phyloP scores from a whole-genome alignment of 352 stramenopile species.

The Globisporangium mamillatum region DNA sequence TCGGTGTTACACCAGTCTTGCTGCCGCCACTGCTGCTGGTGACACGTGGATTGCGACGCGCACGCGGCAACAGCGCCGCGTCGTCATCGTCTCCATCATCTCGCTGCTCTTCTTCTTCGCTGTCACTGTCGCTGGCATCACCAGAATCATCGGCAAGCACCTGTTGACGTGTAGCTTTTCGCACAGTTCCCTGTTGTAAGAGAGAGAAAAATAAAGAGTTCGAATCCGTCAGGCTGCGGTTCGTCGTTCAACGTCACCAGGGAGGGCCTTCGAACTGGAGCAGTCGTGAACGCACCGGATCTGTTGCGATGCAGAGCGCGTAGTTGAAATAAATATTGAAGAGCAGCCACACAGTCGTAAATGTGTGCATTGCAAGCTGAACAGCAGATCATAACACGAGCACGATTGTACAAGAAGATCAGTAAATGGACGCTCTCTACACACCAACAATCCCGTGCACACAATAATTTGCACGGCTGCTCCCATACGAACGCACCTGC shows the following conservation, averaged over 20 bases:
- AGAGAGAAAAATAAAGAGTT: no score
- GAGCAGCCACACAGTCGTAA: constrained; percentile 31
- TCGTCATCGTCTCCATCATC: not conserved
- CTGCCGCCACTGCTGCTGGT: not conserved
- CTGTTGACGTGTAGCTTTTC: not conserved
- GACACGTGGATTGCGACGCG: constrained; percentile 13
- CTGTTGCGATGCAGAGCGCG: constrained; percentile 53
- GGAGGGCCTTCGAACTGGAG: not conserved
- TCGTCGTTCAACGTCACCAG: no score
- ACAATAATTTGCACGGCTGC: no score
- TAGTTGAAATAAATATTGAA: constrained; percentile 83
- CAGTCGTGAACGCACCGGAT: constrained; percentile 32
- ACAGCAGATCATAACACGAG: not conserved
- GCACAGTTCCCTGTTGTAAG: constrained; percentile 7
- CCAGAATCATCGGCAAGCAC: constrained; percentile 13
- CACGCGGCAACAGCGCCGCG: constrained; percentile 24
- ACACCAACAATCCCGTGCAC: not conserved
- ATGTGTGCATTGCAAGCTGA: constrained; percentile 34
- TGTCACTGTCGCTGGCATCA: constrained; percentile 15
- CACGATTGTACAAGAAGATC: not conserved
- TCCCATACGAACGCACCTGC: constrained; percentile 21
- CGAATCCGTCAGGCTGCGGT: no score
- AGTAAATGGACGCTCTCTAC: not conserved
- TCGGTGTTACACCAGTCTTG: not conserved
- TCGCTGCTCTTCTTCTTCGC: constrained; percentile 18